Evolutionary conservation across 805 yeast species (phyloP).

Genomic region (Wickerhamomyces chambardii): DNA sequence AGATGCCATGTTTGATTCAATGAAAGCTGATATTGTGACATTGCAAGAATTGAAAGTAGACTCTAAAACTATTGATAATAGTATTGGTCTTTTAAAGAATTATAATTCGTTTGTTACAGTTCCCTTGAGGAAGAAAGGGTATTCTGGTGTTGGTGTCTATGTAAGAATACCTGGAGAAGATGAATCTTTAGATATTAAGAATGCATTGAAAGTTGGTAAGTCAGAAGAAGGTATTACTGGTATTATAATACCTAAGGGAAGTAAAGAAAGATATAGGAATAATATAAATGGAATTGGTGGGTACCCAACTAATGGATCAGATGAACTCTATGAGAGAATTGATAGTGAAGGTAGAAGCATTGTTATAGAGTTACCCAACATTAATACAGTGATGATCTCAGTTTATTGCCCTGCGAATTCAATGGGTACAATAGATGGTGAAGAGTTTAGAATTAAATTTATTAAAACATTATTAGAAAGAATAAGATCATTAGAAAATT

Average conservation of each 20-base stretch:
- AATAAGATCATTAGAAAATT: constrained; percentile 38
- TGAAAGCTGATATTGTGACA: constrained; percentile 72
- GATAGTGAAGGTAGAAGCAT: constrained; percentile 86
- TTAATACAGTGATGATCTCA: constrained; percentile 49
- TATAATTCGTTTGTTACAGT: constrained; percentile 61
- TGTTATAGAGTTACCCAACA: constrained; percentile 57
- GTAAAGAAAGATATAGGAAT: constrained; percentile 11
- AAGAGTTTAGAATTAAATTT: constrained; percentile 47
- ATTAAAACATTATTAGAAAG: constrained; percentile 53
- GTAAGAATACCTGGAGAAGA: constrained; percentile 39
- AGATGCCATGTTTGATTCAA: constrained; percentile 33
- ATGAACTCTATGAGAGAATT: constrained; percentile 31
- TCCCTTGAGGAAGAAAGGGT: constrained; percentile 67
- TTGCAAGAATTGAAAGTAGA: constrained; percentile 81
- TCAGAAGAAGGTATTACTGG: constrained; percentile 96
- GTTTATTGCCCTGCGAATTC: constrained; percentile 94
- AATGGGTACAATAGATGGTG: constrained; percentile 56
- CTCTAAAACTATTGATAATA: constrained; percentile 32
- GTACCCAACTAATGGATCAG: constrained; percentile 37
- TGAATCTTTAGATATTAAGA: constrained; percentile 28
- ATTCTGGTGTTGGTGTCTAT: constrained; percentile 88
- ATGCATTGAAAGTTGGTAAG: constrained; percentile 42
- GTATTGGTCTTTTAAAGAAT: constrained; percentile 41
- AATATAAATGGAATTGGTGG: constrained; percentile 52
- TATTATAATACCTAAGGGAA: constrained; percentile 17